These are phyloP conservation scores for Aspergillus ruber DNA, from an alignment of 2,329 filamentous ascomycete species.

Conservation along the genomic window DNA sequence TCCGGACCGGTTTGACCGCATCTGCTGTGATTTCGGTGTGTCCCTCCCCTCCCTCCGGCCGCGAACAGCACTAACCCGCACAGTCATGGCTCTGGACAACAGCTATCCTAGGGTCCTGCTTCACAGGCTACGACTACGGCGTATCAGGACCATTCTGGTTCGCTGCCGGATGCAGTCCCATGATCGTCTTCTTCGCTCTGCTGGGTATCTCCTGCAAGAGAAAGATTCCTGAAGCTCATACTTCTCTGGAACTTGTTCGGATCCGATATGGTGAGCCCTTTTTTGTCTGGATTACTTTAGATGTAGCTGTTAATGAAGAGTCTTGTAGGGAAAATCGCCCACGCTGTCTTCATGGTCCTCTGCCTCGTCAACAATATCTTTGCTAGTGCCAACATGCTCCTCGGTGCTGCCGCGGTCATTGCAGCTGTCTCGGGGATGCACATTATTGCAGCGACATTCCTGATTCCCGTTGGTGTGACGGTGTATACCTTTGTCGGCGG, in stretches of 20 bases:
- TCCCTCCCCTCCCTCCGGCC: neutral
- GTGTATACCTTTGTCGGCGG: constrained; percentile 37
- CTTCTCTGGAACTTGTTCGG: constrained; percentile 48
- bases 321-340: constrained; percentile 31
- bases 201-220: constrained; percentile 48
- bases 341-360: constrained; percentile 48
- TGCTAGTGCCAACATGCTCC: constrained; percentile 48
- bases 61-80: neutral
- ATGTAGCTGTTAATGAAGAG: constrained; percentile 2
- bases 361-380: constrained; percentile 52
- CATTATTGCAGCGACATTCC: constrained; percentile 45
- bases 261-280: constrained; percentile 41
- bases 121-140: constrained; percentile 51
- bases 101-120: constrained; percentile 44
- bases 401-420: constrained; percentile 41
- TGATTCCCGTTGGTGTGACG: constrained; percentile 36
- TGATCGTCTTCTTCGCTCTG: constrained; percentile 52
- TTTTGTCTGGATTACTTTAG: neutral
- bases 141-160: constrained; percentile 54
- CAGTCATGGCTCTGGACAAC: constrained; percentile 51
- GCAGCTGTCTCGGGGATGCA: constrained; percentile 45
- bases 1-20: constrained; percentile 47
- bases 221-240: constrained; percentile 50
- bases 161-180: constrained; percentile 49
- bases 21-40: constrained; percentile 48